Evolutionary conservation across 345 rosid genomes (phyloP).

Genomic region (Lumnitzera racemosa): DNA sequence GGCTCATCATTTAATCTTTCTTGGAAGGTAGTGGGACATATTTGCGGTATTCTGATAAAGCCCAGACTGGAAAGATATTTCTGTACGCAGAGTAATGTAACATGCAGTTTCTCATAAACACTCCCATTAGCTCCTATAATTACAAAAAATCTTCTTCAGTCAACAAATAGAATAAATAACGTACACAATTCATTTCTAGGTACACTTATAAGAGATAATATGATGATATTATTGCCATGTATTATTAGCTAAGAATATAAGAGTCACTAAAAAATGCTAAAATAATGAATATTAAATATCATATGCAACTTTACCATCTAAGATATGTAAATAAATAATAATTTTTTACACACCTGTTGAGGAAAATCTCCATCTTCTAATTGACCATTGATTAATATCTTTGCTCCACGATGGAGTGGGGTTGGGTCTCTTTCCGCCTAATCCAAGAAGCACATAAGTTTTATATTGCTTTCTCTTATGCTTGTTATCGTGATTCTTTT

Average conservation of each 20-base stretch:
- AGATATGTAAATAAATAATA: too few species aligned
- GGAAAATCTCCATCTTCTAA: constrained; percentile 39
- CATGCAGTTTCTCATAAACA: constrained; percentile 74
- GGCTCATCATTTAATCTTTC: background rate
- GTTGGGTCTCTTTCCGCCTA: constrained; percentile 29
- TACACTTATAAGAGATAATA: too few species aligned
- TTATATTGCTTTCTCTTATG: background rate
- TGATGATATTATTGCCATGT: too few species aligned
- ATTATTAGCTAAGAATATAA: too few species aligned
- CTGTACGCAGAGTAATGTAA: constrained; percentile 68
- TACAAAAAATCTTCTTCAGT: background rate
- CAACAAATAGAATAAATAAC: too few species aligned
- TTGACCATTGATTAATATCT: constrained; percentile 29
- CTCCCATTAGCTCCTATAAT: constrained; percentile 63
- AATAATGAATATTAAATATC: background rate
- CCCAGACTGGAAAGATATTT: constrained; percentile 68
- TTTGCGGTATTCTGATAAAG: constrained; percentile 54
- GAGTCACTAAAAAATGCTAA: background rate
- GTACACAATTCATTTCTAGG: too few species aligned
- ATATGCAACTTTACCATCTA: background rate
- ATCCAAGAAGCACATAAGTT: background rate
- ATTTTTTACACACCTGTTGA: constrained; percentile 20
- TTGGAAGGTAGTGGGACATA: constrained; percentile 27
- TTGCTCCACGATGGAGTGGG: constrained; percentile 32
- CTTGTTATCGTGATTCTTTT: too few species aligned